Conservation (phyloP, 192 early-diverging fungal genomes). For the Coemansia sp. region DNA sequence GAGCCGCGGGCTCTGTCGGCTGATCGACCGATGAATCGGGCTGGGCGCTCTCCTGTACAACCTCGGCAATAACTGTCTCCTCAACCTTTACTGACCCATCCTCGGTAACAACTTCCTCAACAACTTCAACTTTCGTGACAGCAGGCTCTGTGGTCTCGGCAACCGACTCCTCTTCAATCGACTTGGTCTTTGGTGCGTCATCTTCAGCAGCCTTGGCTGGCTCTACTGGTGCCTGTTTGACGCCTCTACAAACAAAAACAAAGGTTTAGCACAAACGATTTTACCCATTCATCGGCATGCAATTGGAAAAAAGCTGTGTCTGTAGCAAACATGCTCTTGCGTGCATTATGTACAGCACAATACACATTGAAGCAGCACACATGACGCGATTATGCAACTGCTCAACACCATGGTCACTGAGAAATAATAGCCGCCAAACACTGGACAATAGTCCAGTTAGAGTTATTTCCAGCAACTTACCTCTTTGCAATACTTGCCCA, state of each 20-base stretch:
- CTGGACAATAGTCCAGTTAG: background rate
- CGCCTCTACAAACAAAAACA: slow-evolving; percentile 32
- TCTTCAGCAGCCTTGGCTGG: slow-evolving; percentile 12
- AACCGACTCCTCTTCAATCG: slow-evolving; percentile 16
- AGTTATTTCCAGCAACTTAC: slow-evolving; percentile 23
- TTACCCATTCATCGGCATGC: too few species aligned
- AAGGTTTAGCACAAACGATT: background rate
- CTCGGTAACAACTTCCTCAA: slow-evolving; percentile 10
- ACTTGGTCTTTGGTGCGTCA: slow-evolving; percentile 16
- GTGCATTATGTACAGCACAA: slow-evolving; percentile 17
- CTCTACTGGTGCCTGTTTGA: slow-evolving; percentile 39
- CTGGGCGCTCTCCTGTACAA: background rate
- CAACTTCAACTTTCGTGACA: background rate
- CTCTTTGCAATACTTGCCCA: slow-evolving; percentile 57
- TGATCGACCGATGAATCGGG: slow-evolving; percentile 7
- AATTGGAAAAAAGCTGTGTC: too few species aligned
- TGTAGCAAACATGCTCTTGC: too few species aligned
- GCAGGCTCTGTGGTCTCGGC: slow-evolving; percentile 8
- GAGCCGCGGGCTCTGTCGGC: background rate
- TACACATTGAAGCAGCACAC: slow-evolving; percentile 17
- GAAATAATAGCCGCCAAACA: too few species aligned
- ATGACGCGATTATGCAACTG: slow-evolving; percentile 4
- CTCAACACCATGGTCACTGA: background rate
- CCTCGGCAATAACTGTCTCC: slow-evolving; percentile 2
- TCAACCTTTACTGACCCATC: slow-evolving; percentile 9